A percentile compares a stretch with the other conserved stretches of the same genome.
phyloP scores from a whole-genome alignment of 495 filamentous ascomycete species.

The Penicillium daleae region DNA sequence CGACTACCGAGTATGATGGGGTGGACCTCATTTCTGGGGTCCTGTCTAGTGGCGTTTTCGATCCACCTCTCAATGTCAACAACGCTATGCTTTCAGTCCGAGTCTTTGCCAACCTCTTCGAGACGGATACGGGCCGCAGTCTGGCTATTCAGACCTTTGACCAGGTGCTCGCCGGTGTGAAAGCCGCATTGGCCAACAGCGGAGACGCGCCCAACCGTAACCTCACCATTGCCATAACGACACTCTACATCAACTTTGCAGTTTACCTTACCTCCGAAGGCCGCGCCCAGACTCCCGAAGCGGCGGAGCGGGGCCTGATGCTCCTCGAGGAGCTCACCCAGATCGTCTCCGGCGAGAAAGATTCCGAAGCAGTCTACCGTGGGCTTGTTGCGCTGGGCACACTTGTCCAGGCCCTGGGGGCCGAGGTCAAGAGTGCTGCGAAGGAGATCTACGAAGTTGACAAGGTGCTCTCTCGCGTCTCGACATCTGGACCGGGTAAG shows the following conservation, averaged over 20 bases:
- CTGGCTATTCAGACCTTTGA: constrained; percentile 64
- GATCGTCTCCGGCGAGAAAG: constrained; percentile 65
- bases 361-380: constrained; percentile 83
- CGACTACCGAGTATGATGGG: constrained; percentile 60
- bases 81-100: constrained; percentile 86
- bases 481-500: constrained; percentile 43
- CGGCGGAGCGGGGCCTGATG: constrained; percentile 59
- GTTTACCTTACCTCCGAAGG: constrained; percentile 57
- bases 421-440: constrained; percentile 53
- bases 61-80: constrained; percentile 61
- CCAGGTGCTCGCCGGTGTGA: constrained; percentile 54
- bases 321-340: constrained; percentile 65
- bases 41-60: constrained; percentile 58
- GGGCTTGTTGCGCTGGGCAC: constrained; percentile 84
- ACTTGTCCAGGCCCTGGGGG: constrained; percentile 50
- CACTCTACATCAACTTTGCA: constrained; percentile 84
- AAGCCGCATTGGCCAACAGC: constrained; percentile 46
- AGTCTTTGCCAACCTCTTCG: constrained; percentile 85
- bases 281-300: constrained; percentile 40
- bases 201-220: constrained; percentile 69
- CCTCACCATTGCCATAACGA: constrained; percentile 77
- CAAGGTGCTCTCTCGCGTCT: constrained; percentile 38
- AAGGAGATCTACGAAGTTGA: constrained; percentile 53
- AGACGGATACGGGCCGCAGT: constrained; percentile 68
- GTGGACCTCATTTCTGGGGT: constrained; percentile 53